Base-by-base conservation (phyloP, 1,284 basidiomycete species). In the Lentinus polychrous region DNA sequence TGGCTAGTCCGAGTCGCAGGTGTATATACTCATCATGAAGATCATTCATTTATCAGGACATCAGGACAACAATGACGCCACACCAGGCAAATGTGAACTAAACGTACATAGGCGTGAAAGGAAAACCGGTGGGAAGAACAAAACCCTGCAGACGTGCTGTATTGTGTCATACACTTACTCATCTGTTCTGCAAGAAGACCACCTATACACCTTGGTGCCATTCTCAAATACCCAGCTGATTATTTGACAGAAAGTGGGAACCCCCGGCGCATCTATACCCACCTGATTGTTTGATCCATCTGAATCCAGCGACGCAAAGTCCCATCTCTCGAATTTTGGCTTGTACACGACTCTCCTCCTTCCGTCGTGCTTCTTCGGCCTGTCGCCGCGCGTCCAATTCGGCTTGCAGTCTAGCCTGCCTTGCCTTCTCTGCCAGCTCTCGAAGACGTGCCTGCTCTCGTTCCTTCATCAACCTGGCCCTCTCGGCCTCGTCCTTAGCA, bases 221-320 rank as follows among this genome's bases (percentile, higher is more conserved):
- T 17, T 17, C 12, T 53, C 46, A 67, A 18, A 68, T 50, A 8
- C 62, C 65, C 22, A 73, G 48, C 44, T 66, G 53, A 1, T 49
- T 60, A 49, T 70, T 52, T 6, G 47, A 46, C 8, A 83, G 62
- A 41, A 66, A 75, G 61, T 83, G 80, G 1, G 49, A 8, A 0
- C 81, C 82, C 10, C 75, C 81, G 2, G 68, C 66, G 57, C 81
- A 84, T 2, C 73, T 64, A 66, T 80, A 83, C 1, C 78, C 75
- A 10, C 52, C 52, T 0, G 40, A 36, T 43, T 70, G 62, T 46
- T 66, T 68, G 42, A 76, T 72, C 81, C 82, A 84, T 12, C 51
- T 60, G 56, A 52, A 84, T 1, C 81, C 80, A 20, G 57, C 67
- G 4, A 60, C 53, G 54, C 81, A 84, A 2, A 76, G 62, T 0